phyloP scores from a whole-genome alignment of 164 flowering plant species.

The Macadamia tetraphylla region DNA sequence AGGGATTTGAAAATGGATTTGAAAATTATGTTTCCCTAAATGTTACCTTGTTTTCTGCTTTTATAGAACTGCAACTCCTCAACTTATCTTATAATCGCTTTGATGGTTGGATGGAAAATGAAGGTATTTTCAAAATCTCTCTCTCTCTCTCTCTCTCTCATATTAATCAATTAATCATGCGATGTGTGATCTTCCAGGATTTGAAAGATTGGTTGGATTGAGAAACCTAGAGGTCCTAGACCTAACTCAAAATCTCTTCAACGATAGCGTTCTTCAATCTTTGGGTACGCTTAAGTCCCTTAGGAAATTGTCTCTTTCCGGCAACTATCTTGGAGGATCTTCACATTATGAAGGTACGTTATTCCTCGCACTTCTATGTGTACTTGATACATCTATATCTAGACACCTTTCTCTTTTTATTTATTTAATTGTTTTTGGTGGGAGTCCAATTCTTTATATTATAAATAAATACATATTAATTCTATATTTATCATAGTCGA shows the following conservation, averaged over 20 bases:
- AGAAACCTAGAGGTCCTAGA: constrained; percentile 1
- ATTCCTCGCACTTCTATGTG: too few relatives aligned
- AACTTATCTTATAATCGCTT: neutral
- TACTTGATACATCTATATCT: too few relatives aligned
- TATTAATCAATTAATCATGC: neutral
- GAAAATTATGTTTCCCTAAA: neutral
- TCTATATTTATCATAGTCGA: too few relatives aligned
- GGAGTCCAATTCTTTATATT: too few relatives aligned
- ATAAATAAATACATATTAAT: too few relatives aligned
- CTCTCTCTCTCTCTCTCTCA: neutral
- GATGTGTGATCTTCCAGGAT: neutral
- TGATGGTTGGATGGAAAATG: neutral
- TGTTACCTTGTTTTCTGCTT: neutral
- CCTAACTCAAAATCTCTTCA: neutral
- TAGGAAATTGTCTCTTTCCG: neutral
- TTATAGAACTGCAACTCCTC: neutral
- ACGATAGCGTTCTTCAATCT: neutral
- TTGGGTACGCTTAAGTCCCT: constrained; percentile 4
- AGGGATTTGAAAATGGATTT: too few relatives aligned
- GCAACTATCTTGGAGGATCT: neutral
- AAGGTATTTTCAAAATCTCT: neutral
- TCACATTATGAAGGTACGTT: neutral
- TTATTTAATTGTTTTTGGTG: too few relatives aligned
- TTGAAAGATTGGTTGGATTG: neutral
- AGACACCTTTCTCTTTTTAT: too few relatives aligned